phyloP scores from a whole-genome alignment of 2,329 filamentous ascomycete genomes.

The Ceratocystis papillata region DNA sequence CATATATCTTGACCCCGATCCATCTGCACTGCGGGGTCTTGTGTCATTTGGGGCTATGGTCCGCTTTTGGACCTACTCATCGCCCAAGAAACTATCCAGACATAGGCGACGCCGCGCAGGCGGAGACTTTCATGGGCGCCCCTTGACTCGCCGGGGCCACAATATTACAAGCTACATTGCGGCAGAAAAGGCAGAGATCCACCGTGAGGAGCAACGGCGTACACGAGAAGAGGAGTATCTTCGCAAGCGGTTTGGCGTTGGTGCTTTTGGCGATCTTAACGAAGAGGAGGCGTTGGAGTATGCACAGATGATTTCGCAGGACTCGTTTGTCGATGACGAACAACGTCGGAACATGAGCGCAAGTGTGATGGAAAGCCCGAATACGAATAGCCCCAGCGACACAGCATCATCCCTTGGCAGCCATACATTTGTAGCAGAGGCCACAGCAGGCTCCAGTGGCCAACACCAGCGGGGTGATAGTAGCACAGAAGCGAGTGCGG shows the following conservation, averaged over 20 bases:
- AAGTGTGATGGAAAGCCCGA: conserved; percentile 9
- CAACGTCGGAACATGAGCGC: conserved; percentile 35
- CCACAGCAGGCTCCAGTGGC: not conserved
- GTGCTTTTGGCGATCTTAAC: conserved; percentile 52
- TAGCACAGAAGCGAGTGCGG: not conserved
- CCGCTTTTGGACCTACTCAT: conserved; percentile 89
- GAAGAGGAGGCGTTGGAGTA: conserved; percentile 56
- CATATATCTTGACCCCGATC: conserved; percentile 76
- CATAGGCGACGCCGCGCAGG: conserved; percentile 71
- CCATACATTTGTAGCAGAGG: conserved; percentile 32
- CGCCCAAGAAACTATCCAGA: conserved; percentile 61
- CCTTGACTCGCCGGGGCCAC: conserved; percentile 46
- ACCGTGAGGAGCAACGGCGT: conserved; percentile 56
- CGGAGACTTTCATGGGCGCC: conserved; percentile 45
- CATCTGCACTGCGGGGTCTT: conserved; percentile 73
- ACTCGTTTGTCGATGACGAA: conserved; percentile 48
- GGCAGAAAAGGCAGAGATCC: conserved; percentile 72
- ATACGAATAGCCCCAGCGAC: conserved; percentile 37
- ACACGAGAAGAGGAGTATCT: conserved; percentile 59
- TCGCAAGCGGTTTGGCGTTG: conserved; percentile 72
- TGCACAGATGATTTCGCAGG: conserved; percentile 55
- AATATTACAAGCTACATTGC: conserved; percentile 67
- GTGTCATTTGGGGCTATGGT: conserved; percentile 78
- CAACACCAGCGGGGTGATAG: not conserved
- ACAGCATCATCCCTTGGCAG: conserved; percentile 41